A percentile compares a stretch with the other conserved stretches of the same genome.
Evolutionary conservation across 2,329 filamentous ascomycete species (phyloP).

Genomic region (Monosporascus sp.): DNA sequence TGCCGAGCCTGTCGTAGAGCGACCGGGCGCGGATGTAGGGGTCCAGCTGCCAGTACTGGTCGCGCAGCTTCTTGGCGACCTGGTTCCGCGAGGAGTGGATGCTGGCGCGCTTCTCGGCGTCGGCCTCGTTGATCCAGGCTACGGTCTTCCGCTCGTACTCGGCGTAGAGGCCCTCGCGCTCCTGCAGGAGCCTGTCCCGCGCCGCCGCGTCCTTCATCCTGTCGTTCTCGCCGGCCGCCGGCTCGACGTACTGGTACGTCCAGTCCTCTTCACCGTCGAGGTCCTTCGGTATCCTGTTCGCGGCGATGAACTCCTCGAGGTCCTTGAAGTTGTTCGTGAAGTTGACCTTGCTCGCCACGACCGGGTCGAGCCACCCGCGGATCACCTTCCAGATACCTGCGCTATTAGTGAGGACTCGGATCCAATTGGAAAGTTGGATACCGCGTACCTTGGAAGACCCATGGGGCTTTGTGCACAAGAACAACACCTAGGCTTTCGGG

Average conservation of each 20-base stretch:
- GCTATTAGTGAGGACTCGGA: constrained; percentile 36
- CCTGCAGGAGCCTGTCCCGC: constrained; percentile 57
- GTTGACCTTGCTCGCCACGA: constrained; percentile 89
- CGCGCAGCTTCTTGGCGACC: constrained; percentile 59
- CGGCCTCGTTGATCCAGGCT: constrained; percentile 62
- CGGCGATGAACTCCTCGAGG: constrained; percentile 69
- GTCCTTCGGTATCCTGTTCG: constrained; percentile 69
- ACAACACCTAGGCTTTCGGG: constrained; percentile 87
- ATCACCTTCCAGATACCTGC: constrained; percentile 94
- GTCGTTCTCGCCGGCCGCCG: constrained; percentile 69
- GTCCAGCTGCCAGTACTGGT: constrained; percentile 86
- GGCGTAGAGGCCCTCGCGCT: constrained; percentile 61
- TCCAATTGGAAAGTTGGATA: constrained; percentile 10
- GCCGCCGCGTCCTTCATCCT: constrained; percentile 62
- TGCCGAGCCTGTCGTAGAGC: constrained; percentile 77
- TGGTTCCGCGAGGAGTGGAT: constrained; percentile 54
- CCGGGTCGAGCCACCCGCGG: constrained; percentile 91
- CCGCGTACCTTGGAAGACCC: constrained; percentile 80
- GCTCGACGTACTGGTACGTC: constrained; percentile 78
- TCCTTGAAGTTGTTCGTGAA: constrained; percentile 83
- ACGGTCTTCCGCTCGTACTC: constrained; percentile 71
- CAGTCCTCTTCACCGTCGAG: constrained; percentile 83
- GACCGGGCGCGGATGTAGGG: constrained; percentile 78
- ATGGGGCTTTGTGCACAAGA: constrained; percentile 91
- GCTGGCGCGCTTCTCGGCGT: constrained; percentile 40